Conservation (phyloP, 257 asterid species). For the Thymus quinquecostatus region DNA sequence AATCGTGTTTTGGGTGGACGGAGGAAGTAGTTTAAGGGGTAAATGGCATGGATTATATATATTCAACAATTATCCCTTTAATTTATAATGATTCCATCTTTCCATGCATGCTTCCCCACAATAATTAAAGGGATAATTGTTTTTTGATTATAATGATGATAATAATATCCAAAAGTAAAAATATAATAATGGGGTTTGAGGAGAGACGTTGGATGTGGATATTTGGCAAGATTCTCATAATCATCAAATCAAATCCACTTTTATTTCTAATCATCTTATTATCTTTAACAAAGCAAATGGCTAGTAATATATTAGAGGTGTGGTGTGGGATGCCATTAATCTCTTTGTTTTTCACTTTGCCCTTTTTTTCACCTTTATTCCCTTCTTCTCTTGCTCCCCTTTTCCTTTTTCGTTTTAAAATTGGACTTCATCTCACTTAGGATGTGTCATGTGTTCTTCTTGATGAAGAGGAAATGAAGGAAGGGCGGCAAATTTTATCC, state of each 20-base stretch:
- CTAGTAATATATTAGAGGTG: not conserved
- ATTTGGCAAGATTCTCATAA: slow-evolving; percentile 33
- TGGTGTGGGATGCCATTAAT: slow-evolving; percentile 21
- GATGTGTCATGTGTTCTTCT: no score
- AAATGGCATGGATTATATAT: not conserved
- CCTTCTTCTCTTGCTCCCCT: not conserved
- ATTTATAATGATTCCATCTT: slow-evolving; percentile 30
- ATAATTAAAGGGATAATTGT: no score
- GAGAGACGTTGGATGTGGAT: slow-evolving; percentile 39
- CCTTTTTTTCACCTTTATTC: not conserved
- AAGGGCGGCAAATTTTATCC: no score
- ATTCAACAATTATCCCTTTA: no score
- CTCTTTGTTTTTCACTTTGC: not conserved
- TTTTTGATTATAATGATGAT: slow-evolving; percentile 19
- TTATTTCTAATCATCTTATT: slow-evolving; percentile 21
- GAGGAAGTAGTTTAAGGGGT: no score
- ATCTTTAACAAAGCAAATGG: slow-evolving; percentile 32
- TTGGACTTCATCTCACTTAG: not conserved
- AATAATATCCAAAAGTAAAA: slow-evolving; percentile 11
- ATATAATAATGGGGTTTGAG: not conserved
- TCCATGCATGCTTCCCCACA: slow-evolving; percentile 41
- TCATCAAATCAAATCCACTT: slow-evolving; percentile 25
- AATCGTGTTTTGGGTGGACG: no score
- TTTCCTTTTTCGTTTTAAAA: not conserved
- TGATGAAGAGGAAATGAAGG: no score